These are phyloP conservation scores for Dissophora ornata DNA, from an alignment of 192 early-diverging fungal species.

Conservation along the genomic window DNA sequence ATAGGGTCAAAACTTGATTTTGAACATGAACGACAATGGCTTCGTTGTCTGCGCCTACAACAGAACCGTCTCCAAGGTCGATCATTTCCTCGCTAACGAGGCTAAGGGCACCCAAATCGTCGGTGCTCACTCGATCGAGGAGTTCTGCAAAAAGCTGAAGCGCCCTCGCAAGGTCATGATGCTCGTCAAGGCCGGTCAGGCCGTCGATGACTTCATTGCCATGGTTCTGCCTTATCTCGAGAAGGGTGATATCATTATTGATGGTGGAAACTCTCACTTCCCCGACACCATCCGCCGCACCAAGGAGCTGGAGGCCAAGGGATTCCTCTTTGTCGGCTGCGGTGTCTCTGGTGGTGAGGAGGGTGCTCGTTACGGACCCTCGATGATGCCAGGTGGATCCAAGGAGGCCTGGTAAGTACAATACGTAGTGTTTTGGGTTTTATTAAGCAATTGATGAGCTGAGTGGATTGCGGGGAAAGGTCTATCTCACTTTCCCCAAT, in stretches of 20 bases:
- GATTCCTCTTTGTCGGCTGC: constrained; percentile 93
- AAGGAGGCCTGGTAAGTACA: constrained; percentile 84
- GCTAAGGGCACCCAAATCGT: constrained; percentile 97
- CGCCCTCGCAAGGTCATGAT: constrained; percentile 97
- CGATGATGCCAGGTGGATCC: constrained; percentile 97
- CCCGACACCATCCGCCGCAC: constrained; percentile 93
- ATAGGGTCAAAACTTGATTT: constrained; percentile 97
- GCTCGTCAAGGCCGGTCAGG: constrained; percentile 94
- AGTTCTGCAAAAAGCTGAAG: constrained; percentile 95
- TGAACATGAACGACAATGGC: constrained; percentile 99
- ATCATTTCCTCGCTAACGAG: constrained; percentile 94
- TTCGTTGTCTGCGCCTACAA: constrained; percentile 96
- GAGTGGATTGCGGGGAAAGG: too few species aligned
- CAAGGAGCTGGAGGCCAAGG: constrained; percentile 90
- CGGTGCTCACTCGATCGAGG: constrained; percentile 94
- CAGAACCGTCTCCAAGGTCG: constrained; percentile 94
- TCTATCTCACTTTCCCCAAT: too few species aligned
- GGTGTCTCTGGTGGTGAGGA: constrained; percentile 99
- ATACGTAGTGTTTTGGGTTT: neutral
- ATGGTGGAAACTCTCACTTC: constrained; percentile 99
- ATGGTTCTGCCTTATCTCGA: constrained; percentile 90
- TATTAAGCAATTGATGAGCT: too few species aligned
- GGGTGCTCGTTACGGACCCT: constrained; percentile 96
- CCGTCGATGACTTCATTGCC: constrained; percentile 96
- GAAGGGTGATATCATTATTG: constrained; percentile 95